These are phyloP conservation scores for Termitomyces sp. DNA, from an alignment of 768 basidiomycete species.

Conservation along the genomic window DNA sequence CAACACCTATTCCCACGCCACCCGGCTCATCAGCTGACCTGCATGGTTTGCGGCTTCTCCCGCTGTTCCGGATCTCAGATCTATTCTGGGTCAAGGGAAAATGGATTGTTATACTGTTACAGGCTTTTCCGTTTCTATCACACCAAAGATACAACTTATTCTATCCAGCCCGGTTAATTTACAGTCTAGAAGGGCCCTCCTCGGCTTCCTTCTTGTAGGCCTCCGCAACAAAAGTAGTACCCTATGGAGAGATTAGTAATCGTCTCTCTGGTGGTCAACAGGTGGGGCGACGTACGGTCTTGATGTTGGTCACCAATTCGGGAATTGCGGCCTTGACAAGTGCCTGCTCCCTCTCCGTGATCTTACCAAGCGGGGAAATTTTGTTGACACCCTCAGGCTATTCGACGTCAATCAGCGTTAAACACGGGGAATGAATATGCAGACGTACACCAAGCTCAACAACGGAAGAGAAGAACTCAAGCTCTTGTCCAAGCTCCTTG, in stretches of 20 bases:
- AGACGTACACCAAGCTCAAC: conserved; percentile 80
- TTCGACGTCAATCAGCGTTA: conserved; percentile 2
- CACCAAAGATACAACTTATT: background rate
- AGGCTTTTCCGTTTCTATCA: conserved; percentile 3
- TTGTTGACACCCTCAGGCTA: conserved; percentile 78
- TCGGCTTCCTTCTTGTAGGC: conserved; percentile 26
- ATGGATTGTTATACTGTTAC: conserved; percentile 8
- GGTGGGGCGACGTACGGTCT: conserved; percentile 41
- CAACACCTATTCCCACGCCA: conserved; percentile 21
- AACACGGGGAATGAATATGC: background rate
- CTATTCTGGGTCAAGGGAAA: background rate
- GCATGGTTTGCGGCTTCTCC: conserved; percentile 9
- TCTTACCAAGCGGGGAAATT: conserved; percentile 74
- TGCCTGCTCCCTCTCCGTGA: conserved; percentile 66
- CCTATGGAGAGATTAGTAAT: conserved; percentile 17
- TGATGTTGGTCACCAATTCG: conserved; percentile 71
- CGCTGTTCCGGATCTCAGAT: background rate
- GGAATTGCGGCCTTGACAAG: conserved; percentile 79
- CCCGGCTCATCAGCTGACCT: conserved; percentile 12
- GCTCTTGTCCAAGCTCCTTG: conserved; percentile 67
- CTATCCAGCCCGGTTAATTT: conserved; percentile 3
- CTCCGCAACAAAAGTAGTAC: conserved; percentile 30
- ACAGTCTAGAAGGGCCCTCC: conserved; percentile 17
- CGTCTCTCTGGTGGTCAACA: background rate
- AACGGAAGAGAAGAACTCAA: conserved; percentile 86